Conservation (phyloP, 306 rosid genomes). For the Geum urbanum region DNA sequence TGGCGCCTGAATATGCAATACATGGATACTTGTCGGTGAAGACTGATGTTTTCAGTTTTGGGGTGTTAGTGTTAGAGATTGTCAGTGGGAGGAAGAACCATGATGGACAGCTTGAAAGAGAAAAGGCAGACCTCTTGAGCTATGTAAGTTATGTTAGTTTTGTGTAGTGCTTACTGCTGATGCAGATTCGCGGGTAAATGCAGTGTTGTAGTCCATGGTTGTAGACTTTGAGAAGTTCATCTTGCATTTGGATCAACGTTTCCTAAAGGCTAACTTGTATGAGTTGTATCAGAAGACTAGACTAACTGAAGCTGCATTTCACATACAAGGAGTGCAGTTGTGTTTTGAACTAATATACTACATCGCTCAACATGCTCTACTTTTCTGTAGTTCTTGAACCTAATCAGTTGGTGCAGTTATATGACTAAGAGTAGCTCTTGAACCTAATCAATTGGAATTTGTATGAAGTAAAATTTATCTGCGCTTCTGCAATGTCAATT, state of each 20-base stretch:
- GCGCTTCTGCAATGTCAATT: not conserved
- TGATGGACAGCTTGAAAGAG: constrained; percentile 39
- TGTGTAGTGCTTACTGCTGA: not conserved
- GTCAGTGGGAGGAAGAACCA: constrained; percentile 80
- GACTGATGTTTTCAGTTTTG: constrained; percentile 85
- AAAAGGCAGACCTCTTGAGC: constrained; percentile 67
- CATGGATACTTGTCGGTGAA: constrained; percentile 84
- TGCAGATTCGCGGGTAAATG: constrained; percentile 1
- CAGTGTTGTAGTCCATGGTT: not conserved
- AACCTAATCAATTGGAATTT: not conserved
- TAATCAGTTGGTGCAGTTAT: not conserved
- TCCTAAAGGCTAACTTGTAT: not conserved
- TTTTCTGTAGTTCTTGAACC: not conserved
- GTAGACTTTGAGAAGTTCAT: too few species aligned
- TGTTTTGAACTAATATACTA: not conserved
- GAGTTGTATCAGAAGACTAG: not conserved
- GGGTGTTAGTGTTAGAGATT: constrained; percentile 73
- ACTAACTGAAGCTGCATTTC: not conserved
- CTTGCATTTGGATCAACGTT: not conserved
- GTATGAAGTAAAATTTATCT: not conserved
- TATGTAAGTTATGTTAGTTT: constrained; percentile 48
- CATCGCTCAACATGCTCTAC: too few species aligned
- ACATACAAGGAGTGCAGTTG: not conserved
- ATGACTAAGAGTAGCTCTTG: not conserved
- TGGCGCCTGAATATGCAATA: constrained; percentile 90